A percentile compares a stretch with the other conserved stretches of the same genome.
Evolutionary conservation across 352 stramenopile genomes (phyloP).

Genomic region (Saprolegnia diclina): DNA sequence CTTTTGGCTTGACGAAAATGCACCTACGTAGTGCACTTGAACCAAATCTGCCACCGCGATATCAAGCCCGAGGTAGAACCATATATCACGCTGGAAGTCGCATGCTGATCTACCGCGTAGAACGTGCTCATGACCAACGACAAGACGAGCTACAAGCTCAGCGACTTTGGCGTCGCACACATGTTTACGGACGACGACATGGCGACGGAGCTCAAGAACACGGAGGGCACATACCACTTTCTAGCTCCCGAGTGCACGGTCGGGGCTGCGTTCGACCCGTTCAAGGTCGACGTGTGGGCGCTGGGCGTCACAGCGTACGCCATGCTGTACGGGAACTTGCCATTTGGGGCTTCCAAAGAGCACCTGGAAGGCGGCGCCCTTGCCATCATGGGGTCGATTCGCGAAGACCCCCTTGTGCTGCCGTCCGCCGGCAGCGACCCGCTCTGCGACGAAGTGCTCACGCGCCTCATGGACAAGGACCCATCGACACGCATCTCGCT

Average conservation of each 20-base stretch:
- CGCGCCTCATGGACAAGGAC: constrained; percentile 53
- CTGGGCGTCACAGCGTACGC: constrained; percentile 73
- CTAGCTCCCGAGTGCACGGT: constrained; percentile 76
- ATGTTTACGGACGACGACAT: constrained; percentile 40
- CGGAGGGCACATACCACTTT: constrained; percentile 85
- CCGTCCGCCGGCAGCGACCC: constrained; percentile 33
- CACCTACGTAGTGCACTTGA: constrained; percentile 50
- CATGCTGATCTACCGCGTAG: constrained; percentile 4
- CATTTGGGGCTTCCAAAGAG: constrained; percentile 57
- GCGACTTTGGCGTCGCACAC: constrained; percentile 75
- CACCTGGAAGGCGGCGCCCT: constrained; percentile 34
- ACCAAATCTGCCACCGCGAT: constrained; percentile 81
- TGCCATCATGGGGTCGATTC: constrained; percentile 63
- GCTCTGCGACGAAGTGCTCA: constrained; percentile 43
- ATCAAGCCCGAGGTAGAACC: constrained; percentile 54
- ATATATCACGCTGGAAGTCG: not conserved
- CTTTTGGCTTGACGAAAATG: not conserved
- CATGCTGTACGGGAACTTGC: constrained; percentile 57
- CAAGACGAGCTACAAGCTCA: constrained; percentile 56
- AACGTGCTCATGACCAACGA: constrained; percentile 63
- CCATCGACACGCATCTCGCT: constrained; percentile 47
- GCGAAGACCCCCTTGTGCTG: constrained; percentile 46
- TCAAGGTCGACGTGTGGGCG: constrained; percentile 78
- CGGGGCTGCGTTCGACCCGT: constrained; percentile 67
- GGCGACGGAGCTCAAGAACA: constrained; percentile 54